phyloP scores from a whole-genome alignment of 2,329 filamentous ascomycete genomes.

The Ophiostoma sp. region DNA sequence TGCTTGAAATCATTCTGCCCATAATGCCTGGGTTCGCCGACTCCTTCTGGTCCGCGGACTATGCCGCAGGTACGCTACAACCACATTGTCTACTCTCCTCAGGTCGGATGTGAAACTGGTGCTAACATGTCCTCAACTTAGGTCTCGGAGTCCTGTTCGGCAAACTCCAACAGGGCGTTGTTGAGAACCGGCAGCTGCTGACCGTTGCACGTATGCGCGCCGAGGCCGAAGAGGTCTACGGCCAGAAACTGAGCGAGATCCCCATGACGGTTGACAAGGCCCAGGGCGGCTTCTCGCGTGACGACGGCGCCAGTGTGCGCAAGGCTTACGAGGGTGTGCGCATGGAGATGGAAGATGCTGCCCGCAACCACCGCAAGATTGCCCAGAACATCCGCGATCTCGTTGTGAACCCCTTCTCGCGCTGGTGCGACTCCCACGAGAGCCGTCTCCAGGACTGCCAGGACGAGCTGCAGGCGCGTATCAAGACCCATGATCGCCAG shows the following conservation, averaged over 20 bases:
- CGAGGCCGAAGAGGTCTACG: constrained; percentile 89
- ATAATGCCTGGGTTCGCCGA: constrained; percentile 85
- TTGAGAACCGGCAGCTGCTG: constrained; percentile 91
- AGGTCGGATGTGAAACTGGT: not conserved
- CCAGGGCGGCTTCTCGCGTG: constrained; percentile 74
- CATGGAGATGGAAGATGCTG: constrained; percentile 83
- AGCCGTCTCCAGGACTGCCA: constrained; percentile 87
- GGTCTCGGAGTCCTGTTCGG: constrained; percentile 88
- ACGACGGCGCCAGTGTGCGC: constrained; percentile 91
- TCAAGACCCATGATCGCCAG: constrained; percentile 91
- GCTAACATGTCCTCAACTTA: constrained; percentile 31
- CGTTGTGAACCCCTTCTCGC: constrained; percentile 86
- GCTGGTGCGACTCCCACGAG: constrained; percentile 96
- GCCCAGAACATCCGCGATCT: constrained; percentile 93
- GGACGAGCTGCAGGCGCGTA: constrained; percentile 82
- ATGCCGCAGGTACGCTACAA: constrained; percentile 70
- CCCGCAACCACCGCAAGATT: constrained; percentile 89
- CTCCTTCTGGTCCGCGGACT: constrained; percentile 97
- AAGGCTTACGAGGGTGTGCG: constrained; percentile 97
- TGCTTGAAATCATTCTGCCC: not conserved
- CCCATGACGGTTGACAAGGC: constrained; percentile 76
- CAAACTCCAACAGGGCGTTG: constrained; percentile 92
- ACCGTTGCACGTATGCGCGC: constrained; percentile 89
- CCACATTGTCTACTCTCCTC: not conserved
- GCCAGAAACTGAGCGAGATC: constrained; percentile 74